Evolutionary conservation across 352 stramenopile species (phyloP).

Genomic region (Phytophthora cryptogea): DNA sequence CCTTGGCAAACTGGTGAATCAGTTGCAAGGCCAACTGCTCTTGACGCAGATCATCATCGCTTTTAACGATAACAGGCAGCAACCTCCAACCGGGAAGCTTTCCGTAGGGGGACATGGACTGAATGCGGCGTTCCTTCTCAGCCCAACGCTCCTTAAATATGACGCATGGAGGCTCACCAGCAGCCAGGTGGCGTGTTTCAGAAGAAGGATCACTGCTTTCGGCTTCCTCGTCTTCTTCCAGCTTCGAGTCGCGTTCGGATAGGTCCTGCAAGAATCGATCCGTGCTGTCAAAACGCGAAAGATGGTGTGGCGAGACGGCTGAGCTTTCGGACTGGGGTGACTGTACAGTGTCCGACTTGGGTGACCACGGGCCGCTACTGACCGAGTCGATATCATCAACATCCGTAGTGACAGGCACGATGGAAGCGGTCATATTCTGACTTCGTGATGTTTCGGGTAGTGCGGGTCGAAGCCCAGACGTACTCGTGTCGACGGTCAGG

Average conservation of each 20-base stretch:
- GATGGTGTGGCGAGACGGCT: conserved; percentile 54
- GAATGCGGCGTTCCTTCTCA: conserved; percentile 93
- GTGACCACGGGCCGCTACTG: conserved; percentile 52
- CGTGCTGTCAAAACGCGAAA: conserved; percentile 77
- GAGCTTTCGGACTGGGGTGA: conserved; percentile 67
- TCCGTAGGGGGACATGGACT: conserved; percentile 86
- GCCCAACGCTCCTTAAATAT: conserved; percentile 96
- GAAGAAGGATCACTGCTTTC: conserved; percentile 29
- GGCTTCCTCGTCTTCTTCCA: conserved; percentile 59
- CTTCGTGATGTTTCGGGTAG: not conserved
- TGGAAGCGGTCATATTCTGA: conserved; percentile 18
- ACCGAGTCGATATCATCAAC: conserved; percentile 31
- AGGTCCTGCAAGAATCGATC: conserved; percentile 73
- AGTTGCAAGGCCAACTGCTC: conserved; percentile 98
- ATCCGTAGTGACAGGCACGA: conserved; percentile 23
- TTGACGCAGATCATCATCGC: conserved; percentile 97
- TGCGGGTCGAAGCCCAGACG: conserved; percentile 17
- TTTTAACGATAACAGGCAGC: conserved; percentile 97
- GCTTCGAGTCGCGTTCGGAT: conserved; percentile 74
- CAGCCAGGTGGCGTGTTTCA: conserved; percentile 19
- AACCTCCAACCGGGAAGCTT: conserved; percentile 89
- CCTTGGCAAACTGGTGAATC: conserved; percentile 93
- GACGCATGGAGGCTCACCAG: conserved; percentile 55
- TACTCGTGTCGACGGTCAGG: conserved; percentile 55
- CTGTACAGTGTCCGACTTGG: conserved; percentile 57